A percentile compares a stretch with the other conserved stretches of the same genome.
Conservation (phyloP, 257 asterid genomes). For the Solanum chmielewskii region DNA sequence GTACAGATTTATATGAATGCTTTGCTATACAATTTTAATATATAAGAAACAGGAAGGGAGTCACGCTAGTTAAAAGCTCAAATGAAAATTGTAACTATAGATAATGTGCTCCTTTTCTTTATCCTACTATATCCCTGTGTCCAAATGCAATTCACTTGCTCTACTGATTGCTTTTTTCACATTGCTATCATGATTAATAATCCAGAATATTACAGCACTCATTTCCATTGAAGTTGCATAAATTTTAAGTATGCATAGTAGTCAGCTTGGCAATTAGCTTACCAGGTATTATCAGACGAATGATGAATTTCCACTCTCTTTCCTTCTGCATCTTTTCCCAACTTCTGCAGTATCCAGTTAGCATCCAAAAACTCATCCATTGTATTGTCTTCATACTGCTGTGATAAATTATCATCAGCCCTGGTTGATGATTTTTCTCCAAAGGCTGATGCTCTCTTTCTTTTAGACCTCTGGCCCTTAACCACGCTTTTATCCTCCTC, state of each 20-base stretch:
- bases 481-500: conserved; percentile 56
- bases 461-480: conserved; percentile 88
- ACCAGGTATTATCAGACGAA: conserved; percentile 75
- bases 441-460: conserved; percentile 51
- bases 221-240: conserved; percentile 1
- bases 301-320: conserved; percentile 94
- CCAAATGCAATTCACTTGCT: not conserved
- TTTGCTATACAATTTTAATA: not conserved
- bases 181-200: not conserved
- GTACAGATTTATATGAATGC: not conserved
- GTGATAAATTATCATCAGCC: conserved; percentile 43
- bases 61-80: not conserved
- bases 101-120: not conserved
- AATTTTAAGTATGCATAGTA: not conserved
- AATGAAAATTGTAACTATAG: not conserved
- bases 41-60: not conserved
- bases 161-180: not conserved
- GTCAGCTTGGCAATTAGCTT: conserved; percentile 5
- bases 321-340: conserved; percentile 96
- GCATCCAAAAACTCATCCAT: conserved; percentile 84
- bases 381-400: conserved; percentile 35
- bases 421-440: conserved; percentile 18
- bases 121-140: not conserved
- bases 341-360: conserved; percentile 87
- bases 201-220: not conserved